Evolutionary conservation across 768 basidiomycete genomes (phyloP).

Genomic region (Tephrocybe sp.): DNA sequence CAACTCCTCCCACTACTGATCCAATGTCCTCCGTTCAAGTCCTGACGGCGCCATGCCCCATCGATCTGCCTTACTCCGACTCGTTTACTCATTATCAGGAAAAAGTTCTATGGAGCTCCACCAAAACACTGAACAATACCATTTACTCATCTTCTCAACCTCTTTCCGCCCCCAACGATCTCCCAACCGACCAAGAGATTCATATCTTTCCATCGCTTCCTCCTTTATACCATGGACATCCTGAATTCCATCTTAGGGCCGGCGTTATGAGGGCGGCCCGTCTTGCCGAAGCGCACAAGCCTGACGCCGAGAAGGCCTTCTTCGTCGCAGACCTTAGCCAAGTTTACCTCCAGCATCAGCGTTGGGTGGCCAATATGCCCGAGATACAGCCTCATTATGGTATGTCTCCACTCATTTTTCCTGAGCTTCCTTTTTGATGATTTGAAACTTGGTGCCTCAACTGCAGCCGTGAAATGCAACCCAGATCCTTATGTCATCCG

Average conservation of each 20-base stretch:
- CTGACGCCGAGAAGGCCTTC: slow-evolving; percentile 90
- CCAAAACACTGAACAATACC: slow-evolving; percentile 25
- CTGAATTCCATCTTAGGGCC: slow-evolving; percentile 71
- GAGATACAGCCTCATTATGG: slow-evolving; percentile 95
- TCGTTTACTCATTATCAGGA: slow-evolving; percentile 21
- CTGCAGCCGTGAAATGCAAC: slow-evolving; percentile 93
- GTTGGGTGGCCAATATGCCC: slow-evolving; percentile 78
- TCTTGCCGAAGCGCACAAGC: slow-evolving; percentile 49
- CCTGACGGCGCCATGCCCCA: slow-evolving; percentile 34
- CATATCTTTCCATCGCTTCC: slow-evolving; percentile 63
- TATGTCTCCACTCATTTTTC: slow-evolving; percentile 36
- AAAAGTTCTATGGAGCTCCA: slow-evolving; percentile 60
- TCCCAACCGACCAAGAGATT: slow-evolving; percentile 29
- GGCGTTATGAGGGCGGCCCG: slow-evolving; percentile 70
- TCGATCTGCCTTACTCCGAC: slow-evolving; percentile 31
- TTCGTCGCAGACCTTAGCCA: slow-evolving; percentile 93
- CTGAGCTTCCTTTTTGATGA: background rate
- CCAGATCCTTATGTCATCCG: slow-evolving; percentile 94
- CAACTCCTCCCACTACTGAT: slow-evolving; percentile 22
- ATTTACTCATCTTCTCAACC: slow-evolving; percentile 54
- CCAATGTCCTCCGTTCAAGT: slow-evolving; percentile 62
- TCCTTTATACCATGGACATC: slow-evolving; percentile 65
- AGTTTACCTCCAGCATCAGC: slow-evolving; percentile 81
- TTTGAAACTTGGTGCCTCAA: slow-evolving; percentile 5
- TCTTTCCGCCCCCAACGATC: slow-evolving; percentile 40